Percentiles rank a stretch among this genome's conserved stretches.
Evolutionary conservation across 495 filamentous ascomycete species (phyloP).

Genomic region (Gamarada debralockiae): DNA sequence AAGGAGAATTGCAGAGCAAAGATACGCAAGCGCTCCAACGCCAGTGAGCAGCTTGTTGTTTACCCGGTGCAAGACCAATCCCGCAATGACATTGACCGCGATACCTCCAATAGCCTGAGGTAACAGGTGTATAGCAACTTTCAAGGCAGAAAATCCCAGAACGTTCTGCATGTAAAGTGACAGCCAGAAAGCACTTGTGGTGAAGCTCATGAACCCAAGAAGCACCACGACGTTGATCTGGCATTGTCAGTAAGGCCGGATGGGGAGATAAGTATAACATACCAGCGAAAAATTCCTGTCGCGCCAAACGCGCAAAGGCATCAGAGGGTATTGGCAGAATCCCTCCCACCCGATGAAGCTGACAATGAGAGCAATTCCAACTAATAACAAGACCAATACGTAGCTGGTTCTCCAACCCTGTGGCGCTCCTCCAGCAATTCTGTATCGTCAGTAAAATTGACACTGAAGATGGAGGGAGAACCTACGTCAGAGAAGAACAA

Average conservation of each 20-base stretch:
- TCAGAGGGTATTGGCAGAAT: constrained; percentile 40
- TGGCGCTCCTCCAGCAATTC: constrained; percentile 33
- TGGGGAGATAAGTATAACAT: constrained; percentile 24
- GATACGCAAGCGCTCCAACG: constrained; percentile 40
- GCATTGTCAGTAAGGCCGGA: constrained; percentile 14
- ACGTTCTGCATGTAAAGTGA: constrained; percentile 54
- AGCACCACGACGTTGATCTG: constrained; percentile 47
- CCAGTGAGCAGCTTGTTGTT: constrained; percentile 46
- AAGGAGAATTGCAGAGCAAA: constrained; percentile 41
- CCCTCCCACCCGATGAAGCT: constrained; percentile 61
- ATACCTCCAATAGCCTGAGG: constrained; percentile 52
- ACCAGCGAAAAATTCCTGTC: constrained; percentile 41
- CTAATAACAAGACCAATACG: constrained; percentile 56
- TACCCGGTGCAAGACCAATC: constrained; percentile 43
- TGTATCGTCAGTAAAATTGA: constrained; percentile 15
- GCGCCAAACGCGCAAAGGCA: constrained; percentile 53
- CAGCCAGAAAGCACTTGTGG: constrained; percentile 46
- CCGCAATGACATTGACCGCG: constrained; percentile 44
- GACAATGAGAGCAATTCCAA: constrained; percentile 52
- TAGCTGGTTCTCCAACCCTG: constrained; percentile 42
- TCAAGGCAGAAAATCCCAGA: constrained; percentile 41
- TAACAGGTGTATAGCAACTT: constrained; percentile 51
- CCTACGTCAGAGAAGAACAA: constrained; percentile 59
- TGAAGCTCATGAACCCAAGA: constrained; percentile 52
- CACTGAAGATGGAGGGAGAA: constrained; percentile 7